phyloP scores from a whole-genome alignment of 179 eudicot genomes.

The Silene coronaria region DNA sequence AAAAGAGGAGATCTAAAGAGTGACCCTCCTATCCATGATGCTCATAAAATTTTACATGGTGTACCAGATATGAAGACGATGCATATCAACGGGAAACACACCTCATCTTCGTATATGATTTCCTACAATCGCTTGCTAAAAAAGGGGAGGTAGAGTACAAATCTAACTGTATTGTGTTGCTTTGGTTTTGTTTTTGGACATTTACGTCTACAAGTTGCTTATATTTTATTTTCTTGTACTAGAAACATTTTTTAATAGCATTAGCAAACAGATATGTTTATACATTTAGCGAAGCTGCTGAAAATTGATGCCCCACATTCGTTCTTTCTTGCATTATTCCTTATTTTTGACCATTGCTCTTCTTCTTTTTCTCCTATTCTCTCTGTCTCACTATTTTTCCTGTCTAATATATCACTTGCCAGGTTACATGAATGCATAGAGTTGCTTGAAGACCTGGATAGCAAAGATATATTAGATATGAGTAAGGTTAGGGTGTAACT shows the following conservation, averaged over 20 bases:
- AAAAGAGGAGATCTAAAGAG: slow-evolving; percentile 26
- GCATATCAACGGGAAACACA: slow-evolving; percentile 20
- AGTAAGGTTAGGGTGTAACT: slow-evolving; percentile 48
- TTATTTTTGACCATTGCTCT: background rate
- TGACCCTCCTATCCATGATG: slow-evolving; percentile 22
- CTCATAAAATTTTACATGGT: slow-evolving; percentile 20
- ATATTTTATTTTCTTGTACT: background rate
- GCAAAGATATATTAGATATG: slow-evolving; percentile 71
- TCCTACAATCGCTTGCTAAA: slow-evolving; percentile 56
- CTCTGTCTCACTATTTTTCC: background rate
- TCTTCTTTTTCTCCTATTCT: background rate
- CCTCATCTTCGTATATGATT: slow-evolving; percentile 31
- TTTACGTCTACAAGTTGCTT: background rate
- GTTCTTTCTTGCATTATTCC: background rate
- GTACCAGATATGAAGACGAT: slow-evolving; percentile 17
- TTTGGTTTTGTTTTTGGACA: background rate
- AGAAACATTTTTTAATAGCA: background rate
- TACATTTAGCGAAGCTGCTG: slow-evolving; percentile 6
- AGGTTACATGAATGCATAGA: slow-evolving; percentile 73
- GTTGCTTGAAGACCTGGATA: slow-evolving; percentile 78
- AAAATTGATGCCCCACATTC: background rate
- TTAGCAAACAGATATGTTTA: slow-evolving; percentile 4
- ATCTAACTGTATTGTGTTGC: background rate
- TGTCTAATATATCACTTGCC: slow-evolving; percentile 16
- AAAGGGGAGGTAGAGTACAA: slow-evolving; percentile 65